Conservation (phyloP, 2,329 filamentous ascomycete species). For the Colletotrichum sojae region DNA sequence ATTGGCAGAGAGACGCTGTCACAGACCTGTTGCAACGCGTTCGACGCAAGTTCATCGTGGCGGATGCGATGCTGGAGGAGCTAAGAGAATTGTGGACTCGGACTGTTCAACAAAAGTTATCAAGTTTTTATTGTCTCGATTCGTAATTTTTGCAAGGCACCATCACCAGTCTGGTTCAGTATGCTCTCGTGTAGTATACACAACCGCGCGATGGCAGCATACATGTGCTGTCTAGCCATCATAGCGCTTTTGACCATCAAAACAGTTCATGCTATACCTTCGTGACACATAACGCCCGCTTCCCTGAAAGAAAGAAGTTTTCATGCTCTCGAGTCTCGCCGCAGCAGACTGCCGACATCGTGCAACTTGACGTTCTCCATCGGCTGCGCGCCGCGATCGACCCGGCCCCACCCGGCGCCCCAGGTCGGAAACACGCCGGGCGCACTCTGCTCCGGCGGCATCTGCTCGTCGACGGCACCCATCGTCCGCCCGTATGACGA, state of each 20-base stretch:
- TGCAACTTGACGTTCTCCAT: slow-evolving; percentile 49
- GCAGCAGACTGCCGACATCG: slow-evolving; percentile 52
- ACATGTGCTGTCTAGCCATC: background rate
- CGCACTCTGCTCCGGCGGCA: slow-evolving; percentile 4
- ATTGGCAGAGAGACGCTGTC: too few species aligned
- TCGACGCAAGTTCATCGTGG: too few species aligned
- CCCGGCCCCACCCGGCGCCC: slow-evolving; percentile 47
- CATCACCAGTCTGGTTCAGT: too few species aligned
- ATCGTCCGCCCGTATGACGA: slow-evolving; percentile 43
- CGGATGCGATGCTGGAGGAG: too few species aligned
- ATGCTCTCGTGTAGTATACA: too few species aligned
- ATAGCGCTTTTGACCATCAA: background rate
- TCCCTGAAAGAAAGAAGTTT: slow-evolving; percentile 8
- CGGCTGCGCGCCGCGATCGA: slow-evolving; percentile 47
- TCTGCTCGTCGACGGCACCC: slow-evolving; percentile 19
- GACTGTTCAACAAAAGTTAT: too few species aligned
- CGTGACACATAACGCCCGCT: slow-evolving; percentile 22
- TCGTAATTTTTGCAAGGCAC: too few species aligned
- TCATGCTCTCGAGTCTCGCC: slow-evolving; percentile 28
- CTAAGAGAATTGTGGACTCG: too few species aligned
- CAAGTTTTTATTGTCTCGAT: too few species aligned
- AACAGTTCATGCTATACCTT: background rate
- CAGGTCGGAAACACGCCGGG: slow-evolving; percentile 31
- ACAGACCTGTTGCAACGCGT: too few species aligned
- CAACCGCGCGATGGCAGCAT: background rate